Evolutionary conservation across 179 eudicot genomes (phyloP), one percentile per base, ranked within the genome.

Genomic region (Sideroxylon spinosum): DNA sequence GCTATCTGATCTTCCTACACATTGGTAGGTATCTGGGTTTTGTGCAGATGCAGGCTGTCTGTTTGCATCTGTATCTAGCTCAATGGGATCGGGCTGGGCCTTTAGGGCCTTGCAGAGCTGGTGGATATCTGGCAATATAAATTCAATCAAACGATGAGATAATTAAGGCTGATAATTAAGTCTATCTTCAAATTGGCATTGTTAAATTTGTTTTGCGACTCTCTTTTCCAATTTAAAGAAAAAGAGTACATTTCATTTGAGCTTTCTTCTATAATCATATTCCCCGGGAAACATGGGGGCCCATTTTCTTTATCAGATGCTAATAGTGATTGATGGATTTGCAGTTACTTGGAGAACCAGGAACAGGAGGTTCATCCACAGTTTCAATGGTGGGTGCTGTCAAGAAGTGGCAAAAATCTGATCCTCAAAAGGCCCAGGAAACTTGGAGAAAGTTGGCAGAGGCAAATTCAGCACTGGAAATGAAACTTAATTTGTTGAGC

Each of bases 371-470:
- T 71, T 96, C 99, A 76, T 94, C 99, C 79, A 95, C 99, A 20
- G 98, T 97, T 55, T 96, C 99, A 77, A 96, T 94, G 99, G 98
- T 96, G 53, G 98, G 98, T 70, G 94, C 99, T 76, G 93, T 96
- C n/a, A 94, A 96, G 86, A 90, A 92, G 89, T 96, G 99, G 99
- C 93, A 96, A 87, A 96, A 91, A 63, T 86, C 95, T 67, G 97
- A 95, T 48, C 99, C 99, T 73, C 88, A 88, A 76, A 89, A 81
- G 80, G 89, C 97, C 60, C 80, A 69, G 62, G 79, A 85, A 68
- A 88, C 89, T 72, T 92, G 97, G 94, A 87, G 71, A 81, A 90
- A 89, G 78, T 89, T 96, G 78, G 87, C 94, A 59, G 89, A 92
- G 76, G 91, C 90, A 62, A 96, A 94, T 81, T 80, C 89, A 60